Base-by-base conservation (phyloP, 495 filamentous ascomycete genomes). In the Lentithecium fluviatile region DNA sequence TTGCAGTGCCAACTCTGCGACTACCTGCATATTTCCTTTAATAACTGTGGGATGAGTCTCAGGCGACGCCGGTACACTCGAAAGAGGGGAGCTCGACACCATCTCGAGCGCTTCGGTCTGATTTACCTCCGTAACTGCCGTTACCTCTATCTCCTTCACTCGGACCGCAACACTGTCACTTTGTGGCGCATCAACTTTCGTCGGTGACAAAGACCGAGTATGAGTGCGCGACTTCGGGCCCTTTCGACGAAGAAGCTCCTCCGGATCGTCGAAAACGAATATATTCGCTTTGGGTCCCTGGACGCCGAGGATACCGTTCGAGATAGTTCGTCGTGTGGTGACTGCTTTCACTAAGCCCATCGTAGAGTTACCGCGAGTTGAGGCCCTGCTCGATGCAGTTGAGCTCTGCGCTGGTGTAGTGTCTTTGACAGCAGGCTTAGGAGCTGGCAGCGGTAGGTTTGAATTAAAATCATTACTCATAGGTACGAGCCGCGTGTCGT, bases 261-360 rank as follows among this genome's bases (percentile, higher is more conserved):
- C 50, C 34, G 50, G 50, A 24, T 53, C 50, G 11, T 53, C 50
- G 32, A 53, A 23, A 5, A 53, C 32, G 20, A 38, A 53, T 5
- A 19, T 12, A 23, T 37, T 38, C 1, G 50, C 32, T 19, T 42
- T 53, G 12, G 29, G 32, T 38, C 21, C 36, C 38, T 53, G 50
- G 6, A 42, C 36, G 19, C 17, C 32, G 6, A 38, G 40, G 13
- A 43, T 43, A 15, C 40, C 40, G 29, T 32, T 56, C n/a, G 52
- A 36, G 3, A 34, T 3, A 7, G 24, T 45, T 1, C 23, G 13
- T 2, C 10, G 34, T 10, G 37, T 56, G 17, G 23, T 25, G 37
- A 25, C 24, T 45, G 24, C 52, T 45, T n/a, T 23, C n/a, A 7
- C 19, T 13, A 11, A 25, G n/a, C 42, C n/a, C 42, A 7, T 47